phyloP scores from a whole-genome alignment of 2,329 filamentous ascomycete genomes.

The Sordariomycetes sp. region DNA sequence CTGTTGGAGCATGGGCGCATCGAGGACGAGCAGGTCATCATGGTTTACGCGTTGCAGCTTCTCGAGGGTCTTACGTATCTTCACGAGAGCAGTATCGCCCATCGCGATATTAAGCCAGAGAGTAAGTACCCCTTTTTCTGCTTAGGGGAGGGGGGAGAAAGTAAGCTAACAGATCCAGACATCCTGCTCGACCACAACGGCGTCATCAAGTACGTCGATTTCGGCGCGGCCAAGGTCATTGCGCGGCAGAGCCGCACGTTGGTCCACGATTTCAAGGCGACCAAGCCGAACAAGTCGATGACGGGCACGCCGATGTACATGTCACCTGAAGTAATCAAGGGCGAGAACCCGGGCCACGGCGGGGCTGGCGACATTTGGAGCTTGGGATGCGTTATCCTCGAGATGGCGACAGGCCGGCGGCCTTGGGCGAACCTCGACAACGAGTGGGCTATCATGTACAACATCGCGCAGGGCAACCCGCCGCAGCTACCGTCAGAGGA shows the following conservation, averaged over 20 bases:
- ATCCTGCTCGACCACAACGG: constrained; percentile 95
- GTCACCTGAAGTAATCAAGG: constrained; percentile 97
- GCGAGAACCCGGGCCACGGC: constrained; percentile 63
- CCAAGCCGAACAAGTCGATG: constrained; percentile 74
- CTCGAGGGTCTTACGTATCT: constrained; percentile 90
- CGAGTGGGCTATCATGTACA: constrained; percentile 99
- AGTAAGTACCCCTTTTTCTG: constrained; percentile 48
- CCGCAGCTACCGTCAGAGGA: constrained; percentile 74
- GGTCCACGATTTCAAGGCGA: constrained; percentile 46
- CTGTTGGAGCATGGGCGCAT: constrained; percentile 92
- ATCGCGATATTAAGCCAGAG: constrained; percentile 96
- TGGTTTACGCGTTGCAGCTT: constrained; percentile 91
- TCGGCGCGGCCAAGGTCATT: constrained; percentile 94
- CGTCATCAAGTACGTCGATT: constrained; percentile 98
- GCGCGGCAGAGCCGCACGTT: constrained; percentile 86
- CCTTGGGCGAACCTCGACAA: constrained; percentile 97
- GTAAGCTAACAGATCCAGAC: constrained; percentile 44
- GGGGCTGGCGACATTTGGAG: constrained; percentile 95
- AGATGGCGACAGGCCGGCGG: constrained; percentile 91
- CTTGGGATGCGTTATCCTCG: constrained; percentile 87
- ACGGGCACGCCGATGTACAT: constrained; percentile 98
- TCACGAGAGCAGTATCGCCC: constrained; percentile 82
- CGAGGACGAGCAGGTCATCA: constrained; percentile 94
- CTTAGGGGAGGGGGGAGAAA: neutral
- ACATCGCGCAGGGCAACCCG: constrained; percentile 93